Evolutionary conservation across 2,329 filamentous ascomycete genomes (phyloP).

Genomic region (Diaporthe nobilis): DNA sequence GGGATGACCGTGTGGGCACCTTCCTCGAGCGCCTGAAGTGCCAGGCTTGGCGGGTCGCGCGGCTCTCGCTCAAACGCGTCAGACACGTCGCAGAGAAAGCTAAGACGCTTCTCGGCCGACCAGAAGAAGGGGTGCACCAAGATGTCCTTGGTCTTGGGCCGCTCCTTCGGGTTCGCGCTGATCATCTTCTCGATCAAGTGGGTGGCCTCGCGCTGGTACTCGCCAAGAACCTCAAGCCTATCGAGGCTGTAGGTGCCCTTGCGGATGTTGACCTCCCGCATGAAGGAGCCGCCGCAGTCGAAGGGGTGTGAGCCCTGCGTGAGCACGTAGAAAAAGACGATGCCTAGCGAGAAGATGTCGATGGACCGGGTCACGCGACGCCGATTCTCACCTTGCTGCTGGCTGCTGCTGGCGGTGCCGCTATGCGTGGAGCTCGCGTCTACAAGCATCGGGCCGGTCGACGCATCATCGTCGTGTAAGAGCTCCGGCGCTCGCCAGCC

Average conservation of each 20-base stretch:
- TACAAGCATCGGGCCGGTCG: slow-evolving; percentile 58
- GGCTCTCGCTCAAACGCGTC: slow-evolving; percentile 96
- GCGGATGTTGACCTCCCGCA: slow-evolving; percentile 97
- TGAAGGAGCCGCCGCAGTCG: slow-evolving; percentile 93
- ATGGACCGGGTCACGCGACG: slow-evolving; percentile 94
- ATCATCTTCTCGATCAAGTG: slow-evolving; percentile 90
- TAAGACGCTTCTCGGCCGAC: slow-evolving; percentile 87
- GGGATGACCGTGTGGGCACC: slow-evolving; percentile 65
- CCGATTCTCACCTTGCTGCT: slow-evolving; percentile 37
- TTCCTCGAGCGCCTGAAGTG: slow-evolving; percentile 72
- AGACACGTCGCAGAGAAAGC: slow-evolving; percentile 95
- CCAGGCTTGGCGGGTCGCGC: slow-evolving; percentile 82
- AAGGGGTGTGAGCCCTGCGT: slow-evolving; percentile 94
- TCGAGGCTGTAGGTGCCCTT: slow-evolving; percentile 84
- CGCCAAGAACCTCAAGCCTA: slow-evolving; percentile 81
- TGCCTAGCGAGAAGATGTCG: slow-evolving; percentile 96
- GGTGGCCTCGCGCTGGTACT: slow-evolving; percentile 88
- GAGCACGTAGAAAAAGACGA: slow-evolving; percentile 99
- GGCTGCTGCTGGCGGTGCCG: slow-evolving; percentile 71
- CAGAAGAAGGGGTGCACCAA: slow-evolving; percentile 98
- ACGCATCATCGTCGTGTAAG: slow-evolving; percentile 82
- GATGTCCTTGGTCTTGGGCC: slow-evolving; percentile 83
- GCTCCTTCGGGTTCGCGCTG: slow-evolving; percentile 63
- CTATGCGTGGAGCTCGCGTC: slow-evolving; percentile 71
- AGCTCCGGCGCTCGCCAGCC: slow-evolving; percentile 98